Percentiles rank a stretch among this genome's conserved stretches.
Conservation (phyloP, 2,329 filamentous ascomycete genomes). For the Phialophora chinensis region DNA sequence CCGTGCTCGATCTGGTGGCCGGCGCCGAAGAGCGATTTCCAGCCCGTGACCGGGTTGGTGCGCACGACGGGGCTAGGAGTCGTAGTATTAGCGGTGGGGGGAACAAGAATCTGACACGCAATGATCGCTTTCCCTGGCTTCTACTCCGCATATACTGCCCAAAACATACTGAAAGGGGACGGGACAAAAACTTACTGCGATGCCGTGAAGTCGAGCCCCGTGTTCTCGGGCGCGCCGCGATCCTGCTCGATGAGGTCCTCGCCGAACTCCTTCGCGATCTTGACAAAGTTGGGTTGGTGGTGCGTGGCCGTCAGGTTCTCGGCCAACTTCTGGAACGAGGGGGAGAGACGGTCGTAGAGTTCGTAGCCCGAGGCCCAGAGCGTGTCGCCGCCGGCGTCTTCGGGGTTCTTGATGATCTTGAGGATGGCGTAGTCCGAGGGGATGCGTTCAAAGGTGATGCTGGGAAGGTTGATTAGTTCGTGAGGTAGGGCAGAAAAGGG, state of each 20-base stretch:
- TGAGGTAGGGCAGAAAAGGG: constrained; percentile 41
- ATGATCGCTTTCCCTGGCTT: background rate
- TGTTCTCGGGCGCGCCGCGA: constrained; percentile 62
- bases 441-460: constrained; percentile 67
- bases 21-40: constrained; percentile 58
- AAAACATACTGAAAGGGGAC: constrained; percentile 33
- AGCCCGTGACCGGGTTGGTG: constrained; percentile 69
- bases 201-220: constrained; percentile 58
- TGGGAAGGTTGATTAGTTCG: constrained; percentile 40
- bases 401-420: constrained; percentile 61
- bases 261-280: constrained; percentile 43
- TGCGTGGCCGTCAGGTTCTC: constrained; percentile 50
- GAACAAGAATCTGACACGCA: background rate
- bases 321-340: constrained; percentile 56
- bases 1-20: constrained; percentile 42
- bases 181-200: constrained; percentile 51
- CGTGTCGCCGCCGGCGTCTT: constrained; percentile 60
- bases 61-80: constrained; percentile 60
- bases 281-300: constrained; percentile 43
- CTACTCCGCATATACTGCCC: background rate
- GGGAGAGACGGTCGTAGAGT: constrained; percentile 64
- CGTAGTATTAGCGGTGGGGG: background rate
- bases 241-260: constrained; percentile 43
- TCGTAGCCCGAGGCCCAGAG: constrained; percentile 73
- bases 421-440: constrained; percentile 69